Percentiles rank a stretch among this genome's conserved stretches.
Evolutionary conservation across 75 land plant species (phyloP).

Genomic region (Picea glauca): DNA sequence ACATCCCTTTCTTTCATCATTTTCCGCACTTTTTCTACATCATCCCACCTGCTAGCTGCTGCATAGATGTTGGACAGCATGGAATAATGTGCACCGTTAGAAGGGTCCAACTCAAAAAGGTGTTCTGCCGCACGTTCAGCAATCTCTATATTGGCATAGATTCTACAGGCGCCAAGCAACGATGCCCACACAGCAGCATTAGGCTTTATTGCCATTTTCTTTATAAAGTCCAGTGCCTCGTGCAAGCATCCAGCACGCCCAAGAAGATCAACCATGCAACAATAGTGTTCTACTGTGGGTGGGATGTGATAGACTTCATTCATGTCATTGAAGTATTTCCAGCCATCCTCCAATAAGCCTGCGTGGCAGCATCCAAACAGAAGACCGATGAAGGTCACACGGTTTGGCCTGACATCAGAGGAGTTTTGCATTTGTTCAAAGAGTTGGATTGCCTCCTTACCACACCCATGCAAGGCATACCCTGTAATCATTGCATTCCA

Average conservation of each 20-base stretch:
- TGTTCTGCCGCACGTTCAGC: slow-evolving; percentile 17
- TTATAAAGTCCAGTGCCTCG: slow-evolving; percentile 19
- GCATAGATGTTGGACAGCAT: slow-evolving; percentile 55
- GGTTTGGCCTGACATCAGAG: slow-evolving; percentile 31
- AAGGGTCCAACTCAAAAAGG: slow-evolving; percentile 16
- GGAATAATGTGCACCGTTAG: slow-evolving; percentile 13
- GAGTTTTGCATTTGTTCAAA: slow-evolving; percentile 20
- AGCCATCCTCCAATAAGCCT: slow-evolving; percentile 13
- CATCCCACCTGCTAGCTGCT: slow-evolving; percentile 40
- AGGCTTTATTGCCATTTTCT: slow-evolving; percentile 14
- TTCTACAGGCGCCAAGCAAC: slow-evolving; percentile 15
- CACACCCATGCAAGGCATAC: slow-evolving; percentile 18
- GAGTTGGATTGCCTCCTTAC: slow-evolving; percentile 4
- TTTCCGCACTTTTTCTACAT: slow-evolving; percentile 38
- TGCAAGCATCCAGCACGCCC: slow-evolving; percentile 21
- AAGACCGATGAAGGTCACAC: slow-evolving; percentile 22
- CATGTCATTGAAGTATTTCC: slow-evolving; percentile 13
- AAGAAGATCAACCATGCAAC: slow-evolving; percentile 29
- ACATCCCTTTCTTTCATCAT: slow-evolving; percentile 40
- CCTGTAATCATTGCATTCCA: slow-evolving; percentile 24
- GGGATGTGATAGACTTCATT: slow-evolving; percentile 1
- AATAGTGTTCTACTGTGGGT: slow-evolving; percentile 17
- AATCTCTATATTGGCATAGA: slow-evolving; percentile 10
- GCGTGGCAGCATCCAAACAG: slow-evolving; percentile 26
- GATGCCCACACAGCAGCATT: slow-evolving; percentile 13